phyloP scores from a whole-genome alignment of 1,284 basidiomycete genomes.

The Xerocomus amazonicus region DNA sequence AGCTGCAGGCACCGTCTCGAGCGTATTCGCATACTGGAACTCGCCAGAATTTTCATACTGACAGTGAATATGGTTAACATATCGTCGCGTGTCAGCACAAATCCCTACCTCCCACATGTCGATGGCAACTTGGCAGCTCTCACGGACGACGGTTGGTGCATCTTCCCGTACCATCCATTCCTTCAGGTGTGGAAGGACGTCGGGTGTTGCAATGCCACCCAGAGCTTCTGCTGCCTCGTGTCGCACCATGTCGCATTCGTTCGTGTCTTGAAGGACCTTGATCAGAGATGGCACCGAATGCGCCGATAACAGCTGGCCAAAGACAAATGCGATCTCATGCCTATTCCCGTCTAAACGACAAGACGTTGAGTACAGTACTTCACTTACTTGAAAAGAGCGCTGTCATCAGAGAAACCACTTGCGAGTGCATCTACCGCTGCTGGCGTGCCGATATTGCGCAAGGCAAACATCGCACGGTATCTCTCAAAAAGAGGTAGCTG shows the following conservation, averaged over 20 bases:
- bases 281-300: constrained; percentile 87
- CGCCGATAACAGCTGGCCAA: constrained; percentile 90
- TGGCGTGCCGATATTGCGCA: constrained; percentile 84
- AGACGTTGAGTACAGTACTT: not conserved
- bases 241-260: constrained; percentile 95
- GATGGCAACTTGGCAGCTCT: constrained; percentile 95
- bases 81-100: not conserved
- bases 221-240: constrained; percentile 99
- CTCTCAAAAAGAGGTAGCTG: constrained; percentile 83
- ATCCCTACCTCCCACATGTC: constrained; percentile 91
- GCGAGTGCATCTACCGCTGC: constrained; percentile 89
- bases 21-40: constrained; percentile 78
- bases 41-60: constrained; percentile 89
- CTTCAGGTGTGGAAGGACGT: constrained; percentile 81
- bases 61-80: constrained; percentile 2
- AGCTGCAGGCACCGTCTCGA: constrained; percentile 28
- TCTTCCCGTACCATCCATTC: constrained; percentile 81
- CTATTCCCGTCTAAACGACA: constrained; percentile 40
- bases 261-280: constrained; percentile 65
- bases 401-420: constrained; percentile 82
- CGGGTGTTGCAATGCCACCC: constrained; percentile 92
- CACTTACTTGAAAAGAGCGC: constrained; percentile 86
- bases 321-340: constrained; percentile 97
- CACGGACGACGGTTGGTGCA: constrained; percentile 86
- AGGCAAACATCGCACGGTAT: constrained; percentile 97